Evolutionary conservation across 306 rosid genomes (phyloP).

Genomic region (Prunus mume): DNA sequence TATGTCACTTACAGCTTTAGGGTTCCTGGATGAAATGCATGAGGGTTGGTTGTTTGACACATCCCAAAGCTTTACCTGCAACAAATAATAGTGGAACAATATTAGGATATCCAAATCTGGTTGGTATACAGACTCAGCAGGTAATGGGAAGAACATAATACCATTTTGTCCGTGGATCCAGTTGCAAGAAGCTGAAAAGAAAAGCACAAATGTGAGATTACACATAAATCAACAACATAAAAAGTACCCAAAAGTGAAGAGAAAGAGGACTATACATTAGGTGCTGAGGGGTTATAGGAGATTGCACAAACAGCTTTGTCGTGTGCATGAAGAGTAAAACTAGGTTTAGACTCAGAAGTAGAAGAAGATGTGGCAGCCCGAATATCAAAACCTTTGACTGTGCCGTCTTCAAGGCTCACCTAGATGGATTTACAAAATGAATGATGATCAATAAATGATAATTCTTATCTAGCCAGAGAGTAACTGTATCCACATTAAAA

Average conservation of each 20-base stretch:
- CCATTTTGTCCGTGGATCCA: slow-evolving; percentile 85
- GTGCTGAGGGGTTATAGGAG: slow-evolving; percentile 61
- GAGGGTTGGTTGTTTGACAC: slow-evolving; percentile 83
- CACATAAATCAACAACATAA: slow-evolving; percentile 17
- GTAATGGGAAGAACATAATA: slow-evolving; percentile 18
- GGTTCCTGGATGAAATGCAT: slow-evolving; percentile 55
- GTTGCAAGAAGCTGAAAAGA: slow-evolving; percentile 80
- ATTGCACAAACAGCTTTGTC: slow-evolving; percentile 74
- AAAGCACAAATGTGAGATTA: slow-evolving; percentile 19
- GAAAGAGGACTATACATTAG: slow-evolving; percentile 55
- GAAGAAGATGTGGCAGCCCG: slow-evolving; percentile 57
- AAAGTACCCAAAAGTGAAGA: slow-evolving; percentile 3
- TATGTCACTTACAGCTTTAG: slow-evolving; percentile 52
- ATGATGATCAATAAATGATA: slow-evolving; percentile 12
- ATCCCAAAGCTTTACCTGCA: slow-evolving; percentile 95
- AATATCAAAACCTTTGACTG: slow-evolving; percentile 76
- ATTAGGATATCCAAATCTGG: slow-evolving; percentile 12
- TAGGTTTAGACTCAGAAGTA: slow-evolving; percentile 48
- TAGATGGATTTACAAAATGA: slow-evolving; percentile 28
- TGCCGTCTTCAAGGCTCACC: slow-evolving; percentile 96
- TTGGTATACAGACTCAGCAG: neutral
- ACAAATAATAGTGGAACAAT: slow-evolving; percentile 11
- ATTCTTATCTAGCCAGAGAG: neutral
- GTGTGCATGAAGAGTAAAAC: slow-evolving; percentile 90
- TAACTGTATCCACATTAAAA: neutral